phyloP scores from a whole-genome alignment of 2,329 filamentous ascomycete genomes.

The Venturiaceae sp. region DNA sequence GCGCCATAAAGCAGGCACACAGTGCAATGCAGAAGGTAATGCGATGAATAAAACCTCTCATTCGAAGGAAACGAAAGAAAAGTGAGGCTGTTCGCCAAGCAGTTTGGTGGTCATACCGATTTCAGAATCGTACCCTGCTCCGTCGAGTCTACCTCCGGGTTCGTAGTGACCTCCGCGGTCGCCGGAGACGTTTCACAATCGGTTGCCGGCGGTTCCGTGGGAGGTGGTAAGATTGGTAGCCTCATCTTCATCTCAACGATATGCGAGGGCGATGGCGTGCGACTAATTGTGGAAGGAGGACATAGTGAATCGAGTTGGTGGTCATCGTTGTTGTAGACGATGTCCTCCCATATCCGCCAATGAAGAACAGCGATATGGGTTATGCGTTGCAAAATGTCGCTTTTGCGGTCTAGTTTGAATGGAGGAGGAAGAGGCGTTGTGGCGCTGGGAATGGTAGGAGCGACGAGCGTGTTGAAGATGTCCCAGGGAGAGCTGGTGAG shows the following conservation, averaged over 20 bases:
- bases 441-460: neutral
- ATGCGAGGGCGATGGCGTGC: neutral
- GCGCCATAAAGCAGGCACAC: neutral
- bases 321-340: constrained; percentile 48
- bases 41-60: neutral
- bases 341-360: constrained; percentile 77
- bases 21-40: neutral
- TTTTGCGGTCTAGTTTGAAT: constrained; percentile 28
- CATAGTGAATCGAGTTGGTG: neutral
- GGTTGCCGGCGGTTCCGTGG: neutral
- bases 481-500: constrained; percentile 28
- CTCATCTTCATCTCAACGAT: neutral
- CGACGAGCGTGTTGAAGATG: constrained; percentile 30
- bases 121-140: neutral
- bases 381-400: constrained; percentile 65
- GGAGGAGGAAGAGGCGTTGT: neutral
- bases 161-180: neutral
- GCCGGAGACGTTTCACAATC: neutral
- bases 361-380: constrained; percentile 79
- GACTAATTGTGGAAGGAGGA: neutral
- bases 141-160: neutral
- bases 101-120: neutral
- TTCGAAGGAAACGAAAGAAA: neutral
- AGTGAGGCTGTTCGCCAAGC: neutral
- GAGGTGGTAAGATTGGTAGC: neutral